Conservation (phyloP, 2,329 filamentous ascomycete genomes). For the Colletotrichum caudatum region DNA sequence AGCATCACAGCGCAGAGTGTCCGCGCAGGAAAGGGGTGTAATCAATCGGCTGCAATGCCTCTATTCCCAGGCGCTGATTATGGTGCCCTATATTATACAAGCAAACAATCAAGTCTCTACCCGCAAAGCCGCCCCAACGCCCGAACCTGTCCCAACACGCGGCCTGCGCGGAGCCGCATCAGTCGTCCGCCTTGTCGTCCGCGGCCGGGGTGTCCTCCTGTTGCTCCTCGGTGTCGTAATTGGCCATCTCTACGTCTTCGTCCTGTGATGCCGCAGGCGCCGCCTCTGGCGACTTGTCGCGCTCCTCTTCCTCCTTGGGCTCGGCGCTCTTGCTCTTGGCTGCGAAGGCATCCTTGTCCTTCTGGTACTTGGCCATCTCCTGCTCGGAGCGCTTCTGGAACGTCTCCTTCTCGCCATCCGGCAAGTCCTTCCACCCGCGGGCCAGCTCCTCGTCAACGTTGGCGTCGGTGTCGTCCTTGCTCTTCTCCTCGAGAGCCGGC, state of each 20-base stretch:
- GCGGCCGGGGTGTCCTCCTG: conserved; percentile 38
- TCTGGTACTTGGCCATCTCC: conserved; percentile 56
- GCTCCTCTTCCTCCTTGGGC: conserved; percentile 43
- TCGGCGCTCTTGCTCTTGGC: conserved; percentile 45
- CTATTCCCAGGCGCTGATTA: conserved; percentile 16
- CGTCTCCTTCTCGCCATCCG: conserved; percentile 62
- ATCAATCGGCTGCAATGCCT: conserved; percentile 11
- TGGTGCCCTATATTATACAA: conserved; percentile 34
- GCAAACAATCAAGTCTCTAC: conserved; percentile 28
- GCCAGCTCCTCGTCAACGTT: conserved; percentile 67
- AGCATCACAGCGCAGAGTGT: conserved; percentile 33
- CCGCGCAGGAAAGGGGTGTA: neutral
- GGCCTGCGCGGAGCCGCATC: conserved; percentile 2
- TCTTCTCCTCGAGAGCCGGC: conserved; percentile 57
- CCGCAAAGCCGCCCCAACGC: conserved; percentile 34
- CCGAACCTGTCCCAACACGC: conserved; percentile 8
- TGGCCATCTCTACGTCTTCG: conserved; percentile 64
- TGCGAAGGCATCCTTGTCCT: conserved; percentile 52
- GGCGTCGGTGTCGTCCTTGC: conserved; percentile 53
- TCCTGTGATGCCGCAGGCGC: conserved; percentile 52
- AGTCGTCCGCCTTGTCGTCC: conserved; percentile 37
- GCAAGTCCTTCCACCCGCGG: conserved; percentile 66
- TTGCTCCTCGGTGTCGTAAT: conserved; percentile 59
- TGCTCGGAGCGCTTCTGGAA: conserved; percentile 59
- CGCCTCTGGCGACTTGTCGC: conserved; percentile 41